Conservation (phyloP, 305 asterid species). For the Ilex paraguariensis region DNA sequence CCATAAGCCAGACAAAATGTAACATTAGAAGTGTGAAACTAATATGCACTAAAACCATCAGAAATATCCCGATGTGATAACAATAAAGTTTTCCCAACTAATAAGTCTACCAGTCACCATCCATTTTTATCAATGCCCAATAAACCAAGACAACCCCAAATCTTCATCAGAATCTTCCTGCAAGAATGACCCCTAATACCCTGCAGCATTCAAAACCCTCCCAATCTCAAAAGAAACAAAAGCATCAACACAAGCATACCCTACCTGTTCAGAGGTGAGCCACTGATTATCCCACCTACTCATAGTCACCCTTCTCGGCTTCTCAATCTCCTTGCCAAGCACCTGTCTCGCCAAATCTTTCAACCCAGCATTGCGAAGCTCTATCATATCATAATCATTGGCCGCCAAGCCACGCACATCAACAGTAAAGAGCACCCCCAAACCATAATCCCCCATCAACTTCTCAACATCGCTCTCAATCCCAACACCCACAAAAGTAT, state of each 20-base stretch:
- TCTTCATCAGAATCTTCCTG: background rate
- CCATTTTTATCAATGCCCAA: too few relatives aligned
- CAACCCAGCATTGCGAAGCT: slow-evolving; percentile 11
- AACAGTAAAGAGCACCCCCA: slow-evolving; percentile 19
- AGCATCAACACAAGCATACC: slow-evolving; percentile 48
- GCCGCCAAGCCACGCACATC: slow-evolving; percentile 33
- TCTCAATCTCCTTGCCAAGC: slow-evolving; percentile 28
- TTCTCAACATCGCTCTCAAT: slow-evolving; percentile 27
- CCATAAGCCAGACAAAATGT: too few relatives aligned
- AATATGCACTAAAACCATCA: too few relatives aligned
- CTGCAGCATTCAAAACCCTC: slow-evolving; percentile 17
- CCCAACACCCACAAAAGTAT: slow-evolving; percentile 41
- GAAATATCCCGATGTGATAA: too few relatives aligned
- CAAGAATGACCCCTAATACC: background rate
- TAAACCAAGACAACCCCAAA: background rate
- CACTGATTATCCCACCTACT: slow-evolving; percentile 43
- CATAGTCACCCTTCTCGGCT: slow-evolving; percentile 34
- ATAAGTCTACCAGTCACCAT: too few relatives aligned
- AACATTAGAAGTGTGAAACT: too few relatives aligned
- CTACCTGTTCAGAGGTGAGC: slow-evolving; percentile 35
- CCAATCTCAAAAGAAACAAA: slow-evolving; percentile 40
- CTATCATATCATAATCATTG: background rate
- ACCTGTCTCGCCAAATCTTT: slow-evolving; percentile 10
- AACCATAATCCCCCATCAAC: slow-evolving; percentile 23
- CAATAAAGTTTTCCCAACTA: too few relatives aligned